Evolutionary conservation across 2,329 filamentous ascomycete species (phyloP).

Genomic region (Diaporthe citrichinensis): DNA sequence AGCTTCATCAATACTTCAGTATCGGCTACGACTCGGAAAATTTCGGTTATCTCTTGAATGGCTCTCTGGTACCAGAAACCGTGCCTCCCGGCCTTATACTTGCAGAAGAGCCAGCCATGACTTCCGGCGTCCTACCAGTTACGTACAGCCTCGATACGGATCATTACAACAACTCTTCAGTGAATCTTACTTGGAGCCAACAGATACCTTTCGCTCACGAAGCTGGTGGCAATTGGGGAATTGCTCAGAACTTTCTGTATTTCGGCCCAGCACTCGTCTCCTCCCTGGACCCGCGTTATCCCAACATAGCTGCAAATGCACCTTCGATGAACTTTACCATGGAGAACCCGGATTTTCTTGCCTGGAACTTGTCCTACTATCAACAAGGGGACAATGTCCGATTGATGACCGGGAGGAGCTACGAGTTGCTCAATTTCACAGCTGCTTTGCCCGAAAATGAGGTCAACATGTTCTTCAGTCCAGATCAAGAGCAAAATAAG

Average conservation of each 20-base stretch:
- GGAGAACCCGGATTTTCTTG: background rate
- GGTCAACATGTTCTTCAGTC: background rate
- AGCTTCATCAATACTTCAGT: background rate
- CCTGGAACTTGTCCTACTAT: background rate
- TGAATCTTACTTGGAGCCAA: background rate
- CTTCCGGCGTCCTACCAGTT: background rate
- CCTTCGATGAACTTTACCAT: background rate
- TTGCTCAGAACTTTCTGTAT: background rate
- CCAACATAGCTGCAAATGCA: background rate
- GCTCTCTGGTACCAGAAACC: background rate
- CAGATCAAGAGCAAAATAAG: background rate
- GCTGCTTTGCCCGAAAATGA: background rate
- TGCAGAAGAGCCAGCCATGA: background rate
- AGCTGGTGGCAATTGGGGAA: background rate
- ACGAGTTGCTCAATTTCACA: background rate
- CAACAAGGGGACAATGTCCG: background rate
- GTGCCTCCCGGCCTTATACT: slow-evolving; percentile 4
- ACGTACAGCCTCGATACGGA: background rate
- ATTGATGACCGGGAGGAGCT: slow-evolving; percentile 4
- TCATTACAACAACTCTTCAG: background rate
- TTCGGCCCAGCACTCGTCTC: background rate
- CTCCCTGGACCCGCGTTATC: background rate
- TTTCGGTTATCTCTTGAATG: background rate
- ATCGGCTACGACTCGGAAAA: background rate
- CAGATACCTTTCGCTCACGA: background rate